phyloP scores from a whole-genome alignment of 2,329 filamentous ascomycete genomes.

The Fusarium musae region DNA sequence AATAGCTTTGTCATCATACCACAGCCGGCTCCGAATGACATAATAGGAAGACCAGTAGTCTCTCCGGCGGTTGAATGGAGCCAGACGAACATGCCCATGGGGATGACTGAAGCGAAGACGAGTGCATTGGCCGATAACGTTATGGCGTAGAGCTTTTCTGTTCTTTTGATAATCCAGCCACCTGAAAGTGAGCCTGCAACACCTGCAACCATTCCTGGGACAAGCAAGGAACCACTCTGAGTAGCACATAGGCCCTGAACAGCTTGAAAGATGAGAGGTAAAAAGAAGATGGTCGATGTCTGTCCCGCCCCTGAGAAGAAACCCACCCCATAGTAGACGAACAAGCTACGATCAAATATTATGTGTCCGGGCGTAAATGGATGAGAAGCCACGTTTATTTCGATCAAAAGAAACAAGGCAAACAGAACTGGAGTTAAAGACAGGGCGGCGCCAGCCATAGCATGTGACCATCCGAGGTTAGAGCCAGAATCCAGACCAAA shows the following conservation, averaged over 20 bases:
- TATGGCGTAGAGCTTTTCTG: slow-evolving; percentile 77
- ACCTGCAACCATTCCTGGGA: slow-evolving; percentile 72
- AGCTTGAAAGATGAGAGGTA: slow-evolving; percentile 83
- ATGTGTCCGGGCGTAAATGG: slow-evolving; percentile 81
- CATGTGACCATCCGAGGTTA: slow-evolving; percentile 74
- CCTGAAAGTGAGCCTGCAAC: slow-evolving; percentile 73
- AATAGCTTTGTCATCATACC: slow-evolving; percentile 38
- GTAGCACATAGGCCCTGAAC: slow-evolving; percentile 73
- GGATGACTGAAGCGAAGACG: slow-evolving; percentile 64
- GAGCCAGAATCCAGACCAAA: slow-evolving; percentile 78
- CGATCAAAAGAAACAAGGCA: slow-evolving; percentile 73
- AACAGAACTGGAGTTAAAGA: slow-evolving; percentile 68
- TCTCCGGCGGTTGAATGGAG: slow-evolving; percentile 61
- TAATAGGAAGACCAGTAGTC: slow-evolving; percentile 65
- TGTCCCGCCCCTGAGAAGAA: slow-evolving; percentile 74
- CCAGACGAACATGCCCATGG: slow-evolving; percentile 65
- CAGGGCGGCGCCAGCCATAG: slow-evolving; percentile 67
- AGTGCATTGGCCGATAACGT: slow-evolving; percentile 67
- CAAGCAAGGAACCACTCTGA: slow-evolving; percentile 70
- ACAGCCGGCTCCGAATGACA: slow-evolving; percentile 54
- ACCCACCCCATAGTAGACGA: slow-evolving; percentile 76
- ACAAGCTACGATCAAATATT: slow-evolving; percentile 73
- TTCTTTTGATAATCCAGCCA: slow-evolving; percentile 75
- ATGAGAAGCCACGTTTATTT: slow-evolving; percentile 73
- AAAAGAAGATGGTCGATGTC: slow-evolving; percentile 72